Percentiles rank a stretch among this genome's conserved stretches.
Conservation (phyloP, 2,329 filamentous ascomycete genomes). For the Talaromyces amestolkiae region DNA sequence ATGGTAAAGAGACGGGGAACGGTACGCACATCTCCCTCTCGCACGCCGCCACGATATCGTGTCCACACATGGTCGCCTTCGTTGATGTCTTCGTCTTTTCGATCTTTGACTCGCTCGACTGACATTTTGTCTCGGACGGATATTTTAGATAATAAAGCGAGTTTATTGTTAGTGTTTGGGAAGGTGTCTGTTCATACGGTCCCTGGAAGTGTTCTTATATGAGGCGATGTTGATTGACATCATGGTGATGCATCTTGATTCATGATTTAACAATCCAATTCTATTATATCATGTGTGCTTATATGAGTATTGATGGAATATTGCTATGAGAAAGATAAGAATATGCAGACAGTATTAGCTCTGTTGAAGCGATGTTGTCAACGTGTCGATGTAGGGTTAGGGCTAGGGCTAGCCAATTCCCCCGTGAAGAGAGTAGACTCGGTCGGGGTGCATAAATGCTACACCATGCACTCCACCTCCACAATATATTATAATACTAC, state of each 20-base stretch:
- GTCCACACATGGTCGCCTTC: constrained; percentile 28
- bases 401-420: background rate
- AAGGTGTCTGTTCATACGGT: background rate
- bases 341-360: background rate
- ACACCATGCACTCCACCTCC: constrained; percentile 1
- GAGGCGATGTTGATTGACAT: constrained; percentile 2
- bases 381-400: background rate
- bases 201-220: background rate
- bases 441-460: background rate
- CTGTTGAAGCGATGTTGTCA: background rate
- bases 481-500: background rate
- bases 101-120: constrained; percentile 24
- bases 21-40: constrained; percentile 10
- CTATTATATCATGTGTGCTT: too few relatives aligned
- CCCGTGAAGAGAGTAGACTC: background rate
- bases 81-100: constrained; percentile 24
- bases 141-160: background rate
- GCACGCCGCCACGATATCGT: constrained; percentile 25
- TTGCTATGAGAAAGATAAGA: background rate
- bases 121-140: constrained; percentile 22
- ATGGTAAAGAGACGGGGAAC: background rate
- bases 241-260: constrained; percentile 8
- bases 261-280: background rate
- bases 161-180: background rate
- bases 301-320: background rate